Base-by-base conservation (phyloP, 805 yeast species). In the Lachancea cidri region DNA sequence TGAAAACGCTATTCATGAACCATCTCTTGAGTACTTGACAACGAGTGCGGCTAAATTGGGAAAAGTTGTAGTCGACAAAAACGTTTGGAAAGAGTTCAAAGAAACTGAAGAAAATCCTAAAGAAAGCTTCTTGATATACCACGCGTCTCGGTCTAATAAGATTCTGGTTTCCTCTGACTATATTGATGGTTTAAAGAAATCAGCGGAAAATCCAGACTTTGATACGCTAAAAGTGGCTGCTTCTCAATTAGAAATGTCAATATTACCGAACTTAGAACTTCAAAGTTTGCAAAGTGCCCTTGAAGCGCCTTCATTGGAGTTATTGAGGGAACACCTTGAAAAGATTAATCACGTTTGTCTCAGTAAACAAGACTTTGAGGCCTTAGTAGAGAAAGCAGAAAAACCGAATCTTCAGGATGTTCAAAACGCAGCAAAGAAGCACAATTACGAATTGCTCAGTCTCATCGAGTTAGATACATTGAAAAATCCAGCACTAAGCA, bases 241-340 rank as follows among this genome's bases (percentile, higher is more conserved):
- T 5, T 46, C 52, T 7, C 43, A 47, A 17, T 57, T 63, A 39
- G 50, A 54, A 13, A 36, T 65, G 35, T 58, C 63, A 1, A 22
- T 61, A n/a, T 32, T 62, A 5, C 57, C 58, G 14, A 17, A 35
- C 9, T 44, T 43, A 3, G 58, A 62, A 17, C 60, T 43, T 11
- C 33, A 38, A 8, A 37, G 25, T 17, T 37, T 51, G 24, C 33
- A 41, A 11, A 22, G 27, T 22, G 11, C 27, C 27, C 7, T 22
- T 11, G 11, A 22, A 22, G 7, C 9, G 7, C 27, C 27, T 7
- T 7, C 27, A 7, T 7, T 7, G 11, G 27, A 22, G 27, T 22
- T 7, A 7, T 22, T 22, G 11, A 7, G 11, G 7, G 27, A 7
- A 22, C 27, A 22, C 7, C 27, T 22, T 7, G 27, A 22, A 11